Conservation (phyloP, 192 early-diverging fungal genomes). For the Backusella sp. region DNA sequence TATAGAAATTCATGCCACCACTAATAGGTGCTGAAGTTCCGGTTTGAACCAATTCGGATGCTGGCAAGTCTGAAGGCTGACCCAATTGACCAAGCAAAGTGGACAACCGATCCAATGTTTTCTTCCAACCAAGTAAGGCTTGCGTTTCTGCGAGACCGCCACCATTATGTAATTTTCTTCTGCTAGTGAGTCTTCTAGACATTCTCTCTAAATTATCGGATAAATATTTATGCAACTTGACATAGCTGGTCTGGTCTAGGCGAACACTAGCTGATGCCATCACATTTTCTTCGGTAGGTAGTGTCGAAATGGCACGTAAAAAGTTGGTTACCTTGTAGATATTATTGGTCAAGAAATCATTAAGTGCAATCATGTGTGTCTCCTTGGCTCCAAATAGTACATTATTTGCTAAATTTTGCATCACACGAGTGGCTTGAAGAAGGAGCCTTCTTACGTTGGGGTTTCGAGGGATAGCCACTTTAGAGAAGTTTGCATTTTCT, state of each 20-base stretch:
- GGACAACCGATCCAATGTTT: slow-evolving; percentile 75
- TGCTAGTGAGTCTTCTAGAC: slow-evolving; percentile 56
- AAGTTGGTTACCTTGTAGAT: slow-evolving; percentile 78
- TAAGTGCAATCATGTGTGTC: slow-evolving; percentile 87
- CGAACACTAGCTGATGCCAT: background rate
- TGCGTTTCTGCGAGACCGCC: background rate
- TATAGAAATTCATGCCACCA: slow-evolving; percentile 41
- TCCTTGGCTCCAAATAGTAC: slow-evolving; percentile 95
- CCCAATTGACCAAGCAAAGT: slow-evolving; percentile 81
- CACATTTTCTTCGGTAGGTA: background rate
- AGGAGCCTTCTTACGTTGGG: slow-evolving; percentile 79
- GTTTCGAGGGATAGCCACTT: slow-evolving; percentile 50
- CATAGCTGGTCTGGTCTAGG: slow-evolving; percentile 29
- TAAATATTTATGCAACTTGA: slow-evolving; percentile 57
- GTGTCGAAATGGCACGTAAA: slow-evolving; percentile 70
- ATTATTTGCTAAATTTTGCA: slow-evolving; percentile 96
- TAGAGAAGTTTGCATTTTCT: slow-evolving; percentile 73
- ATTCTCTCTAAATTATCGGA: slow-evolving; percentile 70
- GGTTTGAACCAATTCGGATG: slow-evolving; percentile 31
- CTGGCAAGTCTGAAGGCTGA: slow-evolving; percentile 63
- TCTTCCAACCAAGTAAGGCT: slow-evolving; percentile 48
- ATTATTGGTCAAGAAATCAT: slow-evolving; percentile 84
- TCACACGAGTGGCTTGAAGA: slow-evolving; percentile 90
- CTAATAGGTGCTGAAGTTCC: slow-evolving; percentile 39
- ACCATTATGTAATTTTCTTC: slow-evolving; percentile 46